Conservation (phyloP, 2,329 filamentous ascomycete genomes). For the Ploettnerulaceae sp. region DNA sequence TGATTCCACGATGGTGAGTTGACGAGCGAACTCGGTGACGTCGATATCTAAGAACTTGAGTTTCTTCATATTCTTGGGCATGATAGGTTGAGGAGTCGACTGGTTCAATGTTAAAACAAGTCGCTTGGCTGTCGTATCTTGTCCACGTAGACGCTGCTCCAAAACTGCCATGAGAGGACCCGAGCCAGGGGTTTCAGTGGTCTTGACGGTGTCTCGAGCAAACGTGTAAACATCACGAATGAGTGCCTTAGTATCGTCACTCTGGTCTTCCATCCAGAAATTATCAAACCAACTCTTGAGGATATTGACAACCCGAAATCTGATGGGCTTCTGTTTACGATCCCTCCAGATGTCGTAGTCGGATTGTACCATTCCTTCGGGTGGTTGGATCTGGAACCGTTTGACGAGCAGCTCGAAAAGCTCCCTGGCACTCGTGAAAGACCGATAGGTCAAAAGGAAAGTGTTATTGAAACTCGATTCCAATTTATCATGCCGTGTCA, state of each 20-base stretch:
- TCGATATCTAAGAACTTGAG: slow-evolving; percentile 98
- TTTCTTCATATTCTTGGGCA: slow-evolving; percentile 99
- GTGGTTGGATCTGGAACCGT: slow-evolving; percentile 88
- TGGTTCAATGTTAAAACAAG: slow-evolving; percentile 82
- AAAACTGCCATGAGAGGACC: slow-evolving; percentile 78
- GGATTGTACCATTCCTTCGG: slow-evolving; percentile 66
- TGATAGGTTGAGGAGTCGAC: slow-evolving; percentile 79
- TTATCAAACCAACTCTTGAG: slow-evolving; percentile 98
- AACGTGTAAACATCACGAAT: slow-evolving; percentile 88
- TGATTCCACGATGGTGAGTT: slow-evolving; percentile 95
- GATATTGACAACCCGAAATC: slow-evolving; percentile 95
- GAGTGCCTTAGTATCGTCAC: slow-evolving; percentile 75
- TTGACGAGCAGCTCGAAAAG: slow-evolving; percentile 90
- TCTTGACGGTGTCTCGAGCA: slow-evolving; percentile 85
- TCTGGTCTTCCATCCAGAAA: slow-evolving; percentile 97
- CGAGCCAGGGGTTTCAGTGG: slow-evolving; percentile 87
- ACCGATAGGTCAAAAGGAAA: slow-evolving; percentile 93
- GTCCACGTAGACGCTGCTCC: slow-evolving; percentile 82
- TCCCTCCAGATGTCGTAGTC: slow-evolving; percentile 89
- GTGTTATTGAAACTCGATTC: slow-evolving; percentile 97
- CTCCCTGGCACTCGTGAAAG: slow-evolving; percentile 86
- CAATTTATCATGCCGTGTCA: slow-evolving; percentile 92
- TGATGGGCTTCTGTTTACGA: slow-evolving; percentile 90
- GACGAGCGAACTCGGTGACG: slow-evolving; percentile 90
- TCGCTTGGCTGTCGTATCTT: slow-evolving; percentile 79